Evolutionary conservation across 1,284 basidiomycete species (phyloP), one percentile per base, ranked within the genome.

Genomic region (Limonomyces culmigenus): DNA sequence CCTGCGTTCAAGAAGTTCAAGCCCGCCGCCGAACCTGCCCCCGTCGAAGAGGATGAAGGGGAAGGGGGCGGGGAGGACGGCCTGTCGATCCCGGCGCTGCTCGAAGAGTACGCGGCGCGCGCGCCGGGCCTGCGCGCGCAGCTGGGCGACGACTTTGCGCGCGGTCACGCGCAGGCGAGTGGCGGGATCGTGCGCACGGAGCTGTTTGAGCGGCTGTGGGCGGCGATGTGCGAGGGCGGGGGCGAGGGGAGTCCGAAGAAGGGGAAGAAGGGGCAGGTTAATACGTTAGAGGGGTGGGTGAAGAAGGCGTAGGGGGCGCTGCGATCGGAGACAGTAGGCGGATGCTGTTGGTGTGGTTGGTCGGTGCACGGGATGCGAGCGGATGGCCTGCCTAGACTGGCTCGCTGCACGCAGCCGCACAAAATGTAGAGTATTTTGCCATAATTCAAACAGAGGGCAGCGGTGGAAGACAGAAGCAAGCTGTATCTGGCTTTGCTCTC

Each of bases 141-240:
- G 13, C 47, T 52, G 48, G 52, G 51, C 12, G 46, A 49, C 3
- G 44, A 56, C 35, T 55, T 54, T 38, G 53, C 53, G 17, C 40
- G 49, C n/a, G 53, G 53, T 2, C 53, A 55, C 27, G 49, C 47
- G 20, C 42, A 53, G 45, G 51, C 53, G 11, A 53, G 51, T 34
- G 53, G 53, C 1, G 53, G 53, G 0, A 52, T 53, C 33, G 52
- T 55, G 5, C 37, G 34, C 11, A 48, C 44, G 8, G 46, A 45
- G 29, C 39, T 48, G 5, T 53, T 53, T 21, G 47, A 53, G 37
- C 29, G 37, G 19, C 39, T 53, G 34, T 53, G 51, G 51, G 37
- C 37, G 2, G 46, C 44, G 4, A 53, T 53, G 48, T 19, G 35
- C 37, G 25, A 33, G 6, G 16, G 11, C 8, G 30, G 16, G 30